A percentile compares a stretch with the other conserved stretches of the same genome.
phyloP scores from a whole-genome alignment of 345 rosid species.

The Dipteronia dyeriana region DNA sequence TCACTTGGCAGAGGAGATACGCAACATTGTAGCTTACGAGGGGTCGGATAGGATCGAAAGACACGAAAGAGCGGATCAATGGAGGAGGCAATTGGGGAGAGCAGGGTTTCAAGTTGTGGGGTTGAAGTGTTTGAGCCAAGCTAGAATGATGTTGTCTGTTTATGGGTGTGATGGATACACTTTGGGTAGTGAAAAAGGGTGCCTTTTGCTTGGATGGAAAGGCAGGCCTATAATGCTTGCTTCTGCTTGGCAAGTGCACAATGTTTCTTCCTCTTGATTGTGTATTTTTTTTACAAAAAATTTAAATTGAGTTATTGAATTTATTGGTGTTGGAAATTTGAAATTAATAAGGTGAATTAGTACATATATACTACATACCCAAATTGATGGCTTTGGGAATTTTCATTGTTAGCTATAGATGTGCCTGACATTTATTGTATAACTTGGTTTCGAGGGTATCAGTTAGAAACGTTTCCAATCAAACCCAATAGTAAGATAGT shows the following conservation, averaged over 20 bases:
- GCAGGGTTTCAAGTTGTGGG: constrained; percentile 59
- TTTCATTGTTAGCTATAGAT: no score
- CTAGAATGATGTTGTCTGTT: constrained; percentile 57
- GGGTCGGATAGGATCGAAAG: constrained; percentile 52
- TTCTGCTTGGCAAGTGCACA: constrained; percentile 61
- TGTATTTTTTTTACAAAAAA: not conserved
- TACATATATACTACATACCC: not conserved
- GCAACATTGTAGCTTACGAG: constrained; percentile 57
- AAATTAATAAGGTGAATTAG: constrained; percentile 17
- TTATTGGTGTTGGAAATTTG: not conserved
- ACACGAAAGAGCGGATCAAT: constrained; percentile 68
- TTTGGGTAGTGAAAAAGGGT: constrained; percentile 51
- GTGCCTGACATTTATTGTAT: no score
- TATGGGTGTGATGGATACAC: constrained; percentile 66
- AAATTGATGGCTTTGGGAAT: not conserved
- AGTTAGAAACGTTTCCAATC: no score
- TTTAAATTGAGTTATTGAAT: not conserved
- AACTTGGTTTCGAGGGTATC: no score
- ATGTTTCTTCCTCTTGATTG: constrained; percentile 23
- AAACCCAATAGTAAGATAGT: no score
- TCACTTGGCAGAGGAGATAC: constrained; percentile 57
- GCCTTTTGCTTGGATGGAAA: constrained; percentile 64
- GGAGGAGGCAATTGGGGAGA: constrained; percentile 70
- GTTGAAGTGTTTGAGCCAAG: constrained; percentile 55
- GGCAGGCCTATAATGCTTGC: constrained; percentile 68